phyloP scores from a whole-genome alignment of 768 basidiomycete species.

The Vishniacozyma victoriae region DNA sequence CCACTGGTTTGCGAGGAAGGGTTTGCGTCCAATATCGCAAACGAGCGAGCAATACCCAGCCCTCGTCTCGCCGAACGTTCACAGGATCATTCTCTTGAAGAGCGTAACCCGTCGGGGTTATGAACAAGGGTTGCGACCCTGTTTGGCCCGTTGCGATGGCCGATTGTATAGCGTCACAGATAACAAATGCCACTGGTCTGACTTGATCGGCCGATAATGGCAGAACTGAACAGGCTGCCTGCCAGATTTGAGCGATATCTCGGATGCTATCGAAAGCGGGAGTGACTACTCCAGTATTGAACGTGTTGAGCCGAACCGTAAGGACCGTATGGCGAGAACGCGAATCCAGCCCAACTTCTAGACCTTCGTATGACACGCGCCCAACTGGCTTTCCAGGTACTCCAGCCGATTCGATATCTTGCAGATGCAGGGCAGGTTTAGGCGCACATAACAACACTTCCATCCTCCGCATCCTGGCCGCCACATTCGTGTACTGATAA shows the following conservation, averaged over 20 bases:
- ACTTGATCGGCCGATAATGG: background rate
- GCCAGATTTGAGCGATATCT: constrained; percentile 10
- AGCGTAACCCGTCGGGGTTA: constrained; percentile 24
- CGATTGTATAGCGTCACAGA: constrained; percentile 8
- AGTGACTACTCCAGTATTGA: constrained; percentile 15
- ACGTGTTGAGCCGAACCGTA: background rate
- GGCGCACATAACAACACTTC: background rate
- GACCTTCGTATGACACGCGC: background rate
- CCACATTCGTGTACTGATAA: too few relatives aligned
- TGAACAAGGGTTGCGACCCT: constrained; percentile 17
- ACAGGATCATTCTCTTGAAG: constrained; percentile 32
- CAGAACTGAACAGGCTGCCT: constrained; percentile 1
- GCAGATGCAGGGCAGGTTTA: too few relatives aligned
- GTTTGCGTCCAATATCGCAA: constrained; percentile 62
- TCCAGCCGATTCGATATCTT: too few relatives aligned
- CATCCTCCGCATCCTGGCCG: too few relatives aligned
- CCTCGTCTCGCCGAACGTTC: constrained; percentile 50
- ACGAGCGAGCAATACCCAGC: constrained; percentile 73
- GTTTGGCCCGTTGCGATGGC: constrained; percentile 4
- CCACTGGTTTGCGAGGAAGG: constrained; percentile 28
- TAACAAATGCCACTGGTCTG: constrained; percentile 5
- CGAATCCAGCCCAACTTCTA: constrained; percentile 3
- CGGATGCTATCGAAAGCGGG: constrained; percentile 3
- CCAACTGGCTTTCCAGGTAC: background rate
- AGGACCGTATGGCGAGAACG: background rate